Conservation (phyloP, 176 grass and related monocot genomes). For the Aegilops speltoides region DNA sequence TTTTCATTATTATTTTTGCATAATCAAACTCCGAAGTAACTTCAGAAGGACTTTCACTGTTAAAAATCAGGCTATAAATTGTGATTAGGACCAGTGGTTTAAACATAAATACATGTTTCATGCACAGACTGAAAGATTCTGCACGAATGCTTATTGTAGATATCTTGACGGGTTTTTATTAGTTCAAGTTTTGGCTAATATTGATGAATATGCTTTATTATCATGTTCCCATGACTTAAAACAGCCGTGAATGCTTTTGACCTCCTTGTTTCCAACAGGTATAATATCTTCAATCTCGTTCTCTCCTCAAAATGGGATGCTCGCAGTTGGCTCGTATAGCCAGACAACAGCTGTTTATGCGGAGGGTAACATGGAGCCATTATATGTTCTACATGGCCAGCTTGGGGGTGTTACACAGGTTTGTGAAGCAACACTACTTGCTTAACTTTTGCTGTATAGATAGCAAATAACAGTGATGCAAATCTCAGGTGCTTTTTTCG, state of each 20-base stretch:
- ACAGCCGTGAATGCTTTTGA: slow-evolving; percentile 12
- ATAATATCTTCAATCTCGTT: slow-evolving; percentile 88
- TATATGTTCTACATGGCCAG: slow-evolving; percentile 91
- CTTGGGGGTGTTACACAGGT: slow-evolving; percentile 93
- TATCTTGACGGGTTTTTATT: slow-evolving; percentile 18
- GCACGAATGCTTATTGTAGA: not conserved
- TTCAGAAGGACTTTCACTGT: not conserved
- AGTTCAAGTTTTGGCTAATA: slow-evolving; percentile 21
- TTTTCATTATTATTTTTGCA: not conserved
- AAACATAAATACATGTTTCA: not conserved
- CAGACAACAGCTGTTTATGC: slow-evolving; percentile 81
- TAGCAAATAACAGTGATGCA: slow-evolving; percentile 15
- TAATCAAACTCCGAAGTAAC: not conserved
- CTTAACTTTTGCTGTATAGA: not conserved
- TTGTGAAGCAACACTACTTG: slow-evolving; percentile 1
- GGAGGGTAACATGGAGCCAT: slow-evolving; percentile 81
- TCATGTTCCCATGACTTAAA: not conserved
- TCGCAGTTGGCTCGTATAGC: slow-evolving; percentile 96
- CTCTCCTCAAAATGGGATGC: slow-evolving; percentile 74
- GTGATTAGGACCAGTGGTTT: not conserved
- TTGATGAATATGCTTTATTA: slow-evolving; percentile 4
- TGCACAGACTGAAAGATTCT: not conserved
- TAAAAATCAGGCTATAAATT: not conserved
- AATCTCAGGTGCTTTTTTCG: slow-evolving; percentile 80
- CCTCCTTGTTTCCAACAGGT: slow-evolving; percentile 43